Evolutionary conservation across 2,329 filamentous ascomycete species (phyloP).

Genomic region (Fusarium sp.): DNA sequence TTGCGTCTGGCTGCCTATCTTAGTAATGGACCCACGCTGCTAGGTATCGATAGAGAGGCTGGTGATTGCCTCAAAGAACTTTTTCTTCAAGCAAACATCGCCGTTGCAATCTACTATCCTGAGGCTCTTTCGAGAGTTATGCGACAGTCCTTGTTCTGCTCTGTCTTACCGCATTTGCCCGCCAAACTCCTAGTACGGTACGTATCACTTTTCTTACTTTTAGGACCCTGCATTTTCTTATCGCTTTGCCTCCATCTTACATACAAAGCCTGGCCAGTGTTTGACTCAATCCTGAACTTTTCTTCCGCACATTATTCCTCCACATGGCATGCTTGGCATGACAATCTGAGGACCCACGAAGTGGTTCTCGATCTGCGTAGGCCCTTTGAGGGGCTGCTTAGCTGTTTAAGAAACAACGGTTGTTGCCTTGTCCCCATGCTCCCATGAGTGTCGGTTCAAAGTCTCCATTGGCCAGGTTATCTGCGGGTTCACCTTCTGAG

Average conservation of each 20-base stretch:
- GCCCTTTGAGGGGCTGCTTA: slow-evolving; percentile 37
- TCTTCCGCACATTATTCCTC: not conserved
- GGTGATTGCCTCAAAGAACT: slow-evolving; percentile 3
- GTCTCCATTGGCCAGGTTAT: slow-evolving; percentile 37
- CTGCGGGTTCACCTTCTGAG: slow-evolving; percentile 2
- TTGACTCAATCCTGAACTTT: slow-evolving; percentile 12
- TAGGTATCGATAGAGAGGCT: slow-evolving; percentile 21
- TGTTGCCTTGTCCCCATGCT: slow-evolving; percentile 33
- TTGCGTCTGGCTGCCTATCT: not conserved
- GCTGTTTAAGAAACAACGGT: slow-evolving; percentile 26
- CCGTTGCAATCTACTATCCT: not conserved
- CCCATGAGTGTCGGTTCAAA: slow-evolving; percentile 35
- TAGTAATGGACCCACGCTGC: slow-evolving; percentile 30
- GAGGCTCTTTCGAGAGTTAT: slow-evolving; percentile 6
- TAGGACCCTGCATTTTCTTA: slow-evolving; percentile 10
- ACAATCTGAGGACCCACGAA: slow-evolving; percentile 12
- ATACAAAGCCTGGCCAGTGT: not conserved
- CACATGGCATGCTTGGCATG: not conserved
- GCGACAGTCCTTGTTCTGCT: slow-evolving; percentile 7
- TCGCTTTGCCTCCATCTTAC: slow-evolving; percentile 16
- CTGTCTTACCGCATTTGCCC: not conserved
- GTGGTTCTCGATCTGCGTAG: slow-evolving; percentile 32
- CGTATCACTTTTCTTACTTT: slow-evolving; percentile 9
- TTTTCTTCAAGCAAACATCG: not conserved
- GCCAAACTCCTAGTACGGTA: slow-evolving; percentile 15